These are phyloP conservation scores for Phytophthora sp. DNA, from an alignment of 352 stramenopile species.

Conservation along the genomic window DNA sequence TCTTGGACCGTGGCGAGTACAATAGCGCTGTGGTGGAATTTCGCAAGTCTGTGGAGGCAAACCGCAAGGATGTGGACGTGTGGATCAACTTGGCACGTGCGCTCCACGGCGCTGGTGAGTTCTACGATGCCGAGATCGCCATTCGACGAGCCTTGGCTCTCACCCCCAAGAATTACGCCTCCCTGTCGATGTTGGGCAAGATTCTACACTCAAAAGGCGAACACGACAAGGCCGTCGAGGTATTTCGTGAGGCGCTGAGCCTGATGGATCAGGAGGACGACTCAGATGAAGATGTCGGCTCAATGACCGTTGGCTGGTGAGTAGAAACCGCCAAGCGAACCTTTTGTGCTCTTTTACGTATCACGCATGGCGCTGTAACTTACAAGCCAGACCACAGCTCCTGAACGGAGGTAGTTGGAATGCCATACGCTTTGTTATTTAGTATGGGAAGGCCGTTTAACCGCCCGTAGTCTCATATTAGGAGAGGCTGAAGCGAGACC, in stretches of 20 bases:
- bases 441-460: conserved; percentile 37
- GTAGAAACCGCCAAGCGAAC: not conserved
- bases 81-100: conserved; percentile 81
- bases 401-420: conserved; percentile 1
- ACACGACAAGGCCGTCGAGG: conserved; percentile 74
- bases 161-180: conserved; percentile 62
- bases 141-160: conserved; percentile 62
- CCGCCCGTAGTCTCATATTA: conserved; percentile 16
- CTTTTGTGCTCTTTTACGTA: conserved; percentile 18
- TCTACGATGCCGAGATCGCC: conserved; percentile 73
- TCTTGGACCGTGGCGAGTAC: conserved; percentile 72
- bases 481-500: conserved; percentile 14
- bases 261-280: conserved; percentile 73
- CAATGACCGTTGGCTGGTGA: conserved; percentile 83
- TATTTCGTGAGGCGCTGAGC: conserved; percentile 77
- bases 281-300: conserved; percentile 81
- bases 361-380: conserved; percentile 34
- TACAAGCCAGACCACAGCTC: conserved; percentile 3
- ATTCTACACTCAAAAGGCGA: conserved; percentile 83
- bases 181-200: conserved; percentile 80
- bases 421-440: conserved; percentile 45
- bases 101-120: conserved; percentile 59
- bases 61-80: conserved; percentile 70
- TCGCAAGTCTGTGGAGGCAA: conserved; percentile 70
- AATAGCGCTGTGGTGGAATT: conserved; percentile 64